Conservation (phyloP, 768 basidiomycete genomes). For the Tylopilus sp. region DNA sequence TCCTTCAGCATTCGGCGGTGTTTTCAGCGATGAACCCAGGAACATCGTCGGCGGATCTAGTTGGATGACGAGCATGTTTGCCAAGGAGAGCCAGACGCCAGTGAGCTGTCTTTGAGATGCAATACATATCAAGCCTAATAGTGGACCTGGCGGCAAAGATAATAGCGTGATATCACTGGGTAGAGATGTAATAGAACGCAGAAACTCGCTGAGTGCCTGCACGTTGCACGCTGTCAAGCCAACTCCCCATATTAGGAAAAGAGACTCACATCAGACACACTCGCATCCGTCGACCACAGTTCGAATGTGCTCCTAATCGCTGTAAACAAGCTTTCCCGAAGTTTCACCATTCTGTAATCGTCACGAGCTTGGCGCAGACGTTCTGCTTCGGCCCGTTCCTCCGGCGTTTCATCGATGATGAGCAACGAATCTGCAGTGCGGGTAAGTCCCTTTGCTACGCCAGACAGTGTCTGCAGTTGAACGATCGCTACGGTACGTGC, state of each 20-base stretch:
- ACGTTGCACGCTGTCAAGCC: slow-evolving; percentile 2
- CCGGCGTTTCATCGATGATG: slow-evolving; percentile 57
- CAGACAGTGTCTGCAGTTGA: slow-evolving; percentile 78
- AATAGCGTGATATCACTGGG: slow-evolving; percentile 75
- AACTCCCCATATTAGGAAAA: background rate
- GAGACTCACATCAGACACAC: slow-evolving; percentile 66
- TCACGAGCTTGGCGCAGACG: slow-evolving; percentile 57
- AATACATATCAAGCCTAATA: slow-evolving; percentile 74
- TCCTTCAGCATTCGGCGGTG: slow-evolving; percentile 52
- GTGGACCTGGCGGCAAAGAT: slow-evolving; percentile 75
- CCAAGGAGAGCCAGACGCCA: slow-evolving; percentile 81
- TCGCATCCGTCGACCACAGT: slow-evolving; percentile 77
- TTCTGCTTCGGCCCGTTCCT: slow-evolving; percentile 47
- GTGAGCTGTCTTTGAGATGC: slow-evolving; percentile 71
- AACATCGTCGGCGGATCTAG: slow-evolving; percentile 66
- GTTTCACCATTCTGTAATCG: slow-evolving; percentile 56
- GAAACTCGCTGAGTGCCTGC: slow-evolving; percentile 76
- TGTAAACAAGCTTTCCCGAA: slow-evolving; percentile 65
- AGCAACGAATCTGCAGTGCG: slow-evolving; percentile 65
- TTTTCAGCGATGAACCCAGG: slow-evolving; percentile 40
- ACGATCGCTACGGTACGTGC: slow-evolving; percentile 62
- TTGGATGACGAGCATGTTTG: slow-evolving; percentile 76
- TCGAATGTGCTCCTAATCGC: slow-evolving; percentile 61
- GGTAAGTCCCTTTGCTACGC: slow-evolving; percentile 85
- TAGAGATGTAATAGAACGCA: slow-evolving; percentile 83